Evolutionary conservation across 148 eudicot species (phyloP).

Genomic region (Arbutus unedo): DNA sequence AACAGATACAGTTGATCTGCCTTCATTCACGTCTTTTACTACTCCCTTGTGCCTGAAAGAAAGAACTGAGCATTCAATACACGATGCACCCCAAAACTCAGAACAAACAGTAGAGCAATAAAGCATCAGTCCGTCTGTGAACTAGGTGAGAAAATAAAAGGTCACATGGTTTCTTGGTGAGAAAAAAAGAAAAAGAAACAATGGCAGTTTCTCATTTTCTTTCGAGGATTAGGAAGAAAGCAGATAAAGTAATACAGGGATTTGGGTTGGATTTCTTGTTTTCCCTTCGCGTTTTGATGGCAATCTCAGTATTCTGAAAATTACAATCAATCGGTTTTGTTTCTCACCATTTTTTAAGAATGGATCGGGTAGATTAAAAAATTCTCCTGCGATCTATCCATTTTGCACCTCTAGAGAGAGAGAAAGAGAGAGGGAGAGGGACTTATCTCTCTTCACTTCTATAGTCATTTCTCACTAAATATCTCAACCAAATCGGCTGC

Average conservation of each 20-base stretch:
- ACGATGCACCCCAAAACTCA: background rate
- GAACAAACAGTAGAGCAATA: background rate
- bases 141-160: background rate
- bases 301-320: background rate
- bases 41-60: constrained; percentile 71
- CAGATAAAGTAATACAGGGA: background rate
- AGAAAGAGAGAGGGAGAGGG: background rate
- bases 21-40: constrained; percentile 62
- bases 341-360: background rate
- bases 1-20: constrained; percentile 57
- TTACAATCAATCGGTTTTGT: background rate
- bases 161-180: background rate
- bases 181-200: background rate
- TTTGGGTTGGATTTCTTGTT: background rate
- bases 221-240: background rate
- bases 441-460: background rate
- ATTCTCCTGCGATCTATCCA: background rate
- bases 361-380: background rate
- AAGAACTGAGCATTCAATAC: background rate
- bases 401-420: background rate
- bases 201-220: background rate
- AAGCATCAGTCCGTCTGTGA: background rate
- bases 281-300: background rate
- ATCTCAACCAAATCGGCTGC: background rate
- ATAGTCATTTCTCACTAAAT: background rate